Evolutionary conservation across 345 rosid genomes (phyloP), one percentile per base, ranked within the genome.

Genomic region (Mercurialis annua): DNA sequence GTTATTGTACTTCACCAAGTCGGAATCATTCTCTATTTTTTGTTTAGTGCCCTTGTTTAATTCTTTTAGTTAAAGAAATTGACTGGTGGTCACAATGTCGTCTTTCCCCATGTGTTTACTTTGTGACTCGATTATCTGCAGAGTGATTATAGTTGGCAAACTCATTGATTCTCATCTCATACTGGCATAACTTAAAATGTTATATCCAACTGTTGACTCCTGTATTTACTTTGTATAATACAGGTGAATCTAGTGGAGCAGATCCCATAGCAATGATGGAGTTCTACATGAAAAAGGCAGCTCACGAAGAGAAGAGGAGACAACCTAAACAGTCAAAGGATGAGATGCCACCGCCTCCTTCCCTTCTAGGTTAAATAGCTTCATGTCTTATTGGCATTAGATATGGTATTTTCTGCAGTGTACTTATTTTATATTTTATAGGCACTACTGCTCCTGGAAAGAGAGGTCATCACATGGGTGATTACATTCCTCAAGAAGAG

Each of bases 211-310:
- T 64, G 18, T 50, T 60, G 66, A 31, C 29, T 48, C n/a, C 27
- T 69, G 42, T 43, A 52, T 49, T 36, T 59, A 33, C 46, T 55
- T 68, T 10, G 4, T 29, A 34, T 29, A 30, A 38, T 59, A 40
- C 76, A 71, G 80, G 69, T 57, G 80, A 67, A 62, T 76, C 72
- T 48, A 61, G 69, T 57, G 76, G 46, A 55, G 62, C 97, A 47
- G 99, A 95, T 81, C 96, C 99, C 71, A 71, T 95, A 55, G 93
- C 96, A 57, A 95, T 89, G 97, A 92, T 95, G 99, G 99, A 95
- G 78, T 95, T 85, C 71, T 95, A 90, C 84, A 71, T 88, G 97
- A 95, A 95, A 81, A 95, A 84, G 81, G 98, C 99, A 71, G 97
- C 99, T 50, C 88, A 78, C 68, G 99, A 95, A 82, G 99, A 92